Evolutionary conservation across 1,284 basidiomycete genomes (phyloP), one percentile per base, ranked within the genome.

Genomic region (Fomitopsis palustris): DNA sequence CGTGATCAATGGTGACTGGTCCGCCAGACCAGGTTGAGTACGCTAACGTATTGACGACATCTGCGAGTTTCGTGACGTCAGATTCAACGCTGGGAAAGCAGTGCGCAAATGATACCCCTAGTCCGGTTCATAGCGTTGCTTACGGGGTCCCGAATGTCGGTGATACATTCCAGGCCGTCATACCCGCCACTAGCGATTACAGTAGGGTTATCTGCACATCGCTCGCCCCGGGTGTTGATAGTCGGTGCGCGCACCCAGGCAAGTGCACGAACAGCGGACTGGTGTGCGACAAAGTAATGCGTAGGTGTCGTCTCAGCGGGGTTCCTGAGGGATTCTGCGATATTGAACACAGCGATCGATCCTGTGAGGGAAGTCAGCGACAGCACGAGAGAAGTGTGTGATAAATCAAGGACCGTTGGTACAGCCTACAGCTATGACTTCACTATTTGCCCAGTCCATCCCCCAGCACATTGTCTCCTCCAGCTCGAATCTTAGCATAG

Each of bases 401-500:
- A 2, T 12, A 17, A 14, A 5, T 27, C 8, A 58, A 75, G 55
- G 57, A 93, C 94, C 94, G 64, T 92, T 91, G 1, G 91, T 88
- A 33, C 88, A 87, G 0, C 93, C 93, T 5, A 90, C 82, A 2
- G 88, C 92, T 2, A 97, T 69, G 4, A 88, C 67, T 59, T 89
- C 86, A 60, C 91, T 92, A 64, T 93, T 93, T 1, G 87, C 88
- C 93, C 93, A 96, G 66, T 95, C 93, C 42, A 96, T 77, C 35
- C 83, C 82, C 80, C 84, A 90, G 64, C 85, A 88, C 16, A 80
- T 77, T 0, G 90, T 82, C 58, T 92, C 90, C 59, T 88, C 85
- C 2, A 93, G 72, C 63, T 90, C 84, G 5, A 96, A 81, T 6
- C 84, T 80, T 4, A 94, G 57, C 4, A 89, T 68, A 0, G 93